phyloP scores from a whole-genome alignment of 2,329 filamentous ascomycete species.

The Botrytis byssoidea region DNA sequence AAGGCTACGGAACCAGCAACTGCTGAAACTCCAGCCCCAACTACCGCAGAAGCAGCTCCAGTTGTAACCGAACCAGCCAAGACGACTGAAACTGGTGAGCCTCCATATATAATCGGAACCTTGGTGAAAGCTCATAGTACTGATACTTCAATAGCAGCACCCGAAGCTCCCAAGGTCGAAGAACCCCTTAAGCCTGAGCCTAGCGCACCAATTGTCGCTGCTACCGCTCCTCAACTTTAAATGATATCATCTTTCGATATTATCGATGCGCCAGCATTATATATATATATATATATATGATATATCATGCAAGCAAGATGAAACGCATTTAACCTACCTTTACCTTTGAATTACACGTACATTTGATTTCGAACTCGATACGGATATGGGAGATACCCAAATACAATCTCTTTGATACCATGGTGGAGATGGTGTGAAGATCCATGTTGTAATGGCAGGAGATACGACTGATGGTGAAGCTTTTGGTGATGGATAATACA shows the following conservation, averaged over 20 bases:
- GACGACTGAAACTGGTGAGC: slow-evolving; percentile 3
- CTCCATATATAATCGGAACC: slow-evolving; percentile 21
- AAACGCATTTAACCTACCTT: neutral
- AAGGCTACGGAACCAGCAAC: slow-evolving; percentile 24
- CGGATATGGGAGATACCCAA: slow-evolving; percentile 9
- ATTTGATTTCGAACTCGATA: slow-evolving; percentile 6
- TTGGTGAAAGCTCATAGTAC: slow-evolving; percentile 15
- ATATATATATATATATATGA: neutral
- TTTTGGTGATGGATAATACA: neutral
- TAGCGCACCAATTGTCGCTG: slow-evolving; percentile 2
- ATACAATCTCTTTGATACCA: slow-evolving; percentile 23
- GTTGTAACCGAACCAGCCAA: neutral
- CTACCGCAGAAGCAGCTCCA: slow-evolving; percentile 25
- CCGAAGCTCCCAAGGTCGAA: slow-evolving; percentile 27
- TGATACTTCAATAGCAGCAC: slow-evolving; percentile 22
- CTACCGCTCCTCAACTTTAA: slow-evolving; percentile 19
- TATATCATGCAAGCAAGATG: slow-evolving; percentile 4
- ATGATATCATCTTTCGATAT: slow-evolving; percentile 12
- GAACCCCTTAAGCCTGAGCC: slow-evolving; percentile 23
- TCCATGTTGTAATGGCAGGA: slow-evolving; percentile 33
- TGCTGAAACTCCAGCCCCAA: slow-evolving; percentile 25
- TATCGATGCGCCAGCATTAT: slow-evolving; percentile 5
- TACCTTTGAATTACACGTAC: neutral
- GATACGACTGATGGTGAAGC: slow-evolving; percentile 18
- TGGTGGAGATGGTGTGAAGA: slow-evolving; percentile 25